Conservation (phyloP, 495 filamentous ascomycete genomes). For the Letharia columbiana region DNA sequence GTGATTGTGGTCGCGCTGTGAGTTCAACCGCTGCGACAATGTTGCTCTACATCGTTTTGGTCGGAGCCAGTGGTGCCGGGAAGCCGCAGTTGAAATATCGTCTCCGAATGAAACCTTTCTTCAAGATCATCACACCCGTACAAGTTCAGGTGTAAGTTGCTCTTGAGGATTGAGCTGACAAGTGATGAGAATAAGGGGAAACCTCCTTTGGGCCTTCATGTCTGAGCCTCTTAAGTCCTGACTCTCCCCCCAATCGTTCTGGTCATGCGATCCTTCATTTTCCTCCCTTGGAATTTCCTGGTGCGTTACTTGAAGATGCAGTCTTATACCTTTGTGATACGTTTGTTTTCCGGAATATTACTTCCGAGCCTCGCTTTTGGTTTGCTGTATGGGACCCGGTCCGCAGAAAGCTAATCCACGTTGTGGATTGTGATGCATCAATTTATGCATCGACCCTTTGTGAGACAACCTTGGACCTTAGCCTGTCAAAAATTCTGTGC, state of each 20-base stretch:
- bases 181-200: neutral
- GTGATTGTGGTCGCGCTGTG: neutral
- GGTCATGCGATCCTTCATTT: neutral
- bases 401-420: neutral
- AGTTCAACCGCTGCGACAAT: neutral
- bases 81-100: neutral
- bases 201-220: neutral
- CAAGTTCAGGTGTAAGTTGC: neutral
- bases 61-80: neutral
- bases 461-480: neutral
- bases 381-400: neutral
- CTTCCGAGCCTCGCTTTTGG: neutral
- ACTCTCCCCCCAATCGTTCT: neutral
- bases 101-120: neutral
- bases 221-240: neutral
- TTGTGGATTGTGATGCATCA: neutral
- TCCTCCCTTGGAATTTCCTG: neutral
- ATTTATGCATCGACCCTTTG: neutral
- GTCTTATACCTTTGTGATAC: neutral
- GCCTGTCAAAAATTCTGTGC: neutral
- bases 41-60: neutral
- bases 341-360: neutral
- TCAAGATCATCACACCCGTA: neutral
- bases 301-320: neutral
- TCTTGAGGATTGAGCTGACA: neutral